Evolutionary conservation across 1,284 basidiomycete genomes (phyloP).

Genomic region (Uromyces viciae-fabae): DNA sequence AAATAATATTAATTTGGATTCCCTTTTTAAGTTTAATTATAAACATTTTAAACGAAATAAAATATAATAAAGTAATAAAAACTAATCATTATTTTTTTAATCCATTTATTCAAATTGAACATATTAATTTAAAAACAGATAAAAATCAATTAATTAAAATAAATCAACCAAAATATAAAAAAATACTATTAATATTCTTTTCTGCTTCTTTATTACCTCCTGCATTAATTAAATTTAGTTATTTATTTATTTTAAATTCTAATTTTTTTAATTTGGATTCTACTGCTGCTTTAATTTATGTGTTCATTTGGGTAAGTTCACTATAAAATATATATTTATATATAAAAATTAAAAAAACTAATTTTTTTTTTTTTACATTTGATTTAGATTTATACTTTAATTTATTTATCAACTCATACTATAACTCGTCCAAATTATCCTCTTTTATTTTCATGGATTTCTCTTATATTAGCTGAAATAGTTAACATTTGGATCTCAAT

Average conservation of each 20-base stretch:
- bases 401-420: conserved; percentile 11
- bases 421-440: conserved; percentile 26
- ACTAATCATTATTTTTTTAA: too few relatives aligned
- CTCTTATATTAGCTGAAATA: not conserved
- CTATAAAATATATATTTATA: not conserved
- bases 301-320: conserved; percentile 15
- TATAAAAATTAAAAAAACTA: not conserved
- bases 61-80: too few relatives aligned
- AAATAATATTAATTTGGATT: too few relatives aligned
- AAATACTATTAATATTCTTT: not conserved
- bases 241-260: not conserved
- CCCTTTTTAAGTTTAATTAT: too few relatives aligned
- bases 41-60: too few relatives aligned
- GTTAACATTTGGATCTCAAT: not conserved
- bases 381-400: conserved; percentile 14
- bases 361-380: not conserved
- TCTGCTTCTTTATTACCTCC: conserved; percentile 3
- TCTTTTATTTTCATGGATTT: conserved; percentile 32
- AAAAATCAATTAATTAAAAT: not conserved
- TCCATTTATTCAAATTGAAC: too few relatives aligned
- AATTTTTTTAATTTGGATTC: not conserved
- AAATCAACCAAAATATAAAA: not conserved
- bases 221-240: conserved; percentile 1
- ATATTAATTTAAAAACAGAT: too few relatives aligned
- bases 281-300: not conserved